phyloP scores from a whole-genome alignment of 202 grass and related monocot species.

The Sporobolus alterniflorus region DNA sequence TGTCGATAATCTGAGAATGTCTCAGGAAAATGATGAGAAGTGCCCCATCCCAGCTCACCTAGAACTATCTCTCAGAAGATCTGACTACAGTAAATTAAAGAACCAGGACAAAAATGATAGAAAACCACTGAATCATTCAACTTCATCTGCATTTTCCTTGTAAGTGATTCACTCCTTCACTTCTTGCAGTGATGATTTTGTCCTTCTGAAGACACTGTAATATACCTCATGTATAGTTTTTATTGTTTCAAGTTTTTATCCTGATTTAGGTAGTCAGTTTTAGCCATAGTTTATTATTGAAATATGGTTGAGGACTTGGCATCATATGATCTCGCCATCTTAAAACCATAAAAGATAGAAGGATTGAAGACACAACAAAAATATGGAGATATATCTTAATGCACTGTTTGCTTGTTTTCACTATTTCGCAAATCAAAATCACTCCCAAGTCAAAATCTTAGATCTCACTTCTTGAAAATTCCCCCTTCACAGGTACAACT shows the following conservation, averaged over 20 bases:
- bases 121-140: slow-evolving; percentile 88
- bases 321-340: slow-evolving; percentile 3
- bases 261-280: neutral
- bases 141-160: slow-evolving; percentile 88
- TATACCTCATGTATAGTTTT: neutral
- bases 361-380: neutral
- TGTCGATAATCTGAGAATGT: slow-evolving; percentile 29
- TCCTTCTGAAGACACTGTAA: neutral
- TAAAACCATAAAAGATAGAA: slow-evolving; percentile 13
- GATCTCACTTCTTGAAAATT: slow-evolving; percentile 17
- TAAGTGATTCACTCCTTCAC: slow-evolving; percentile 43
- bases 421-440: neutral
- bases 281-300: slow-evolving; percentile 8
- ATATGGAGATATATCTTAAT: neutral
- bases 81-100: slow-evolving; percentile 57
- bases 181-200: neutral
- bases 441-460: neutral
- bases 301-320: neutral
- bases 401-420: neutral
- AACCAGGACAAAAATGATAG: slow-evolving; percentile 67
- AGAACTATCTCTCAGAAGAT: slow-evolving; percentile 88
- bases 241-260: neutral
- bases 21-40: slow-evolving; percentile 32
- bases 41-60: slow-evolving; percentile 51
- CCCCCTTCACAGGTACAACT: slow-evolving; percentile 67